Base-by-base conservation (phyloP, 2,329 filamentous ascomycete species). In the Nothophaeocryptopus gaeumannii region DNA sequence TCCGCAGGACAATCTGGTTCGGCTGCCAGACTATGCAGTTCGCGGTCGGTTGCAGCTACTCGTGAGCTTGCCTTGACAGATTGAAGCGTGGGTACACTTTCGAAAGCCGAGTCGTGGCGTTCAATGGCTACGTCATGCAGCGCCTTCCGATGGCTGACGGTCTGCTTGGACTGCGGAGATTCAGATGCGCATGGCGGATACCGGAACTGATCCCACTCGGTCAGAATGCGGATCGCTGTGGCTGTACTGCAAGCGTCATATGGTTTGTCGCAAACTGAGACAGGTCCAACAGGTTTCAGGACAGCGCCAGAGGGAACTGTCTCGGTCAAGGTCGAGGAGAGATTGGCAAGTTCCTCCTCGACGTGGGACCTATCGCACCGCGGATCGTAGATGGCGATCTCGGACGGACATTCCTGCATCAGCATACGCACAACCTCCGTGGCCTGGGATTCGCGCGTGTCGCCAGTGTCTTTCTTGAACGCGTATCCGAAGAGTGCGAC, bases 391-490 rank as follows among this genome's bases (percentile, higher is more conserved):
- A 89, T 79, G 42, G 81, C 78, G 39, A 89, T 77, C 63, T 85
- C 41, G 40, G 39, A 79, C 5, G 72, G 72, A 0, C 76, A 74
- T 64, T 89, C 85, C 53, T 82, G 78, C 8, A 85, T 71, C 14
- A 90, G 72, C 9, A 76, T 77, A 57, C 79, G 79, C 67, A 89
- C 80, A 55, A 88, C 80, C 58, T 84, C 81, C 13, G 87, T 75
- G 0, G 85, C 83, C 0, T 84, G 80, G 30, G 80, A 82, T 65
- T 89, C 86, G 30, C 87, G 79, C 5, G 84, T 87, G 64, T 91
- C 87, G 20, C 79, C 81, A 1, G 87, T 91, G 67, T 89, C 80
- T 69, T 87, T 86, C 75, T 91, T 91, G 72, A 88, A 91, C 8
- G 86, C 84, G 58, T 84, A 90, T 5, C 88, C 88, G 5, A 90